phyloP scores from a whole-genome alignment of 768 basidiomycete genomes.

The Podaxis mareebaensis region DNA sequence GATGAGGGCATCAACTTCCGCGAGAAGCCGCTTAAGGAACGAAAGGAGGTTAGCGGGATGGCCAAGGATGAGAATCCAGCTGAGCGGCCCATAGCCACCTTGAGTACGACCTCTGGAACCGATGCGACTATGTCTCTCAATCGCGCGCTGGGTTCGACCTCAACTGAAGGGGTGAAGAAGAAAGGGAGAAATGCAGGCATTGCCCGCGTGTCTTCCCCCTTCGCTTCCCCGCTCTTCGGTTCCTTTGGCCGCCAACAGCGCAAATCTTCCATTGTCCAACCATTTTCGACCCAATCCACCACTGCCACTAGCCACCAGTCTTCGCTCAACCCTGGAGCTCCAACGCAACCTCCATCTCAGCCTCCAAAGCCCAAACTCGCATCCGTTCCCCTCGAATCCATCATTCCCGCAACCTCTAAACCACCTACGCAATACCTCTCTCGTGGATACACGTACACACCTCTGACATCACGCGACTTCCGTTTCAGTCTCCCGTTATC shows the following conservation, averaged over 20 bases:
- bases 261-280: slow-evolving; percentile 24
- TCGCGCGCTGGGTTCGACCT: slow-evolving; percentile 40
- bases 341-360: slow-evolving; percentile 13
- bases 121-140: slow-evolving; percentile 49
- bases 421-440: slow-evolving; percentile 86
- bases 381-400: slow-evolving; percentile 76
- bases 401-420: slow-evolving; percentile 77
- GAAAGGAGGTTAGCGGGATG: slow-evolving; percentile 32
- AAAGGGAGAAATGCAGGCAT: slow-evolving; percentile 34
- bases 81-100: slow-evolving; percentile 42
- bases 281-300: slow-evolving; percentile 16
- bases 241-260: slow-evolving; percentile 56
- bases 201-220: slow-evolving; percentile 36
- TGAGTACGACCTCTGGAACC: slow-evolving; percentile 39
- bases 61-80: slow-evolving; percentile 22
- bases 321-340: neutral
- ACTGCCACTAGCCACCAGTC: slow-evolving; percentile 4
- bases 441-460: slow-evolving; percentile 55
- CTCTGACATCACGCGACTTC: slow-evolving; percentile 74
- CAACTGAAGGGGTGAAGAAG: slow-evolving; percentile 31
- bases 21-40: slow-evolving; percentile 48
- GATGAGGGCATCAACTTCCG: slow-evolving; percentile 56
- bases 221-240: slow-evolving; percentile 61
- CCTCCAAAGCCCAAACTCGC: slow-evolving; percentile 28
- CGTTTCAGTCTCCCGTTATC: slow-evolving; percentile 39